Evolutionary conservation across 805 yeast genomes (phyloP).

Genomic region (Blastobotrys robertii): DNA sequence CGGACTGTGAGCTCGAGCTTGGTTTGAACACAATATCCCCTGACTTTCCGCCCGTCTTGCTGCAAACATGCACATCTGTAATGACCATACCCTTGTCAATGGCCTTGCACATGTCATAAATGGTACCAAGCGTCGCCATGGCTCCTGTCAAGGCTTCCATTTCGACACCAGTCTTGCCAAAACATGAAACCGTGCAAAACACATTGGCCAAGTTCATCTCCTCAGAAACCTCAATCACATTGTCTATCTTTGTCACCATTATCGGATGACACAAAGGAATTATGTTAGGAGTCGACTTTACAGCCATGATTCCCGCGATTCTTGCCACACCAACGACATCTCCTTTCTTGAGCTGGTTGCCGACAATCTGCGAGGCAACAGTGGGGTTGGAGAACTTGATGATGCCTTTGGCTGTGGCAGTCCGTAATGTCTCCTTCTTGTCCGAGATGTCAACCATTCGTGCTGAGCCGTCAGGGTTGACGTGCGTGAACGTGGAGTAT

Average conservation of each 20-base stretch:
- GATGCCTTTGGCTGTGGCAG: conserved; percentile 36
- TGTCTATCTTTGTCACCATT: conserved; percentile 32
- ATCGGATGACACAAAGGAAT: conserved; percentile 46
- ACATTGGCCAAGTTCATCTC: conserved; percentile 22
- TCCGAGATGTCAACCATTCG: conserved; percentile 41
- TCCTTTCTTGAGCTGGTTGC: conserved; percentile 39
- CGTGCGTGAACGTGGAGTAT: conserved; percentile 27
- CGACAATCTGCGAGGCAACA: conserved; percentile 27
- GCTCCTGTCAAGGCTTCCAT: conserved; percentile 48
- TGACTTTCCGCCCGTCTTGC: conserved; percentile 37
- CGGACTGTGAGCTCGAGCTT: too few species aligned
- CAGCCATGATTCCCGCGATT: conserved; percentile 44
- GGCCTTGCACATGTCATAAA: conserved; percentile 53
- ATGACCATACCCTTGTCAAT: conserved; percentile 42
- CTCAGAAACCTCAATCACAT: conserved; percentile 24
- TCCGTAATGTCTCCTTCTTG: conserved; percentile 32
- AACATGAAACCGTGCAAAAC: conserved; percentile 34
- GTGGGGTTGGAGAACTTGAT: conserved; percentile 31
- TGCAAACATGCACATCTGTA: conserved; percentile 29
- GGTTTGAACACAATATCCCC: conserved; percentile 20
- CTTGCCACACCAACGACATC: conserved; percentile 41
- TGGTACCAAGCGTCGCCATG: conserved; percentile 34
- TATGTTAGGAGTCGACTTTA: conserved; percentile 36
- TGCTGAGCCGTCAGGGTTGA: conserved; percentile 34
- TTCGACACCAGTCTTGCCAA: conserved; percentile 47